Base-by-base conservation (phyloP, 2,329 filamentous ascomycete species). In the Nemania sp. region DNA sequence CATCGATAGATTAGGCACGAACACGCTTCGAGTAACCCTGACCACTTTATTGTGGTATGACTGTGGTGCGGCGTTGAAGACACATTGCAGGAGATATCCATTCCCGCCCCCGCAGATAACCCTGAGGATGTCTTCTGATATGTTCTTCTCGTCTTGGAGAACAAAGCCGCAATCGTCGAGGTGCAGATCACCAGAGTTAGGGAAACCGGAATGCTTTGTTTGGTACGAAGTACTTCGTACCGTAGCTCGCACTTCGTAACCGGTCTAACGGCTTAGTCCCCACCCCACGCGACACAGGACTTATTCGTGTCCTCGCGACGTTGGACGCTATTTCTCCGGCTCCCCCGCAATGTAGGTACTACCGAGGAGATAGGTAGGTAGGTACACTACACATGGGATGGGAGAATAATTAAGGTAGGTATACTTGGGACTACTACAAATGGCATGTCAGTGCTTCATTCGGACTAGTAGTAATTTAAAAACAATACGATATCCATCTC, bases 311-410 rank as follows among this genome's bases (percentile, higher is more conserved):
- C 60, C 55, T 47, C 34, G 25, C 4, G 35, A 21, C n/a, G n/a
- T 46, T 42, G 25, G 59, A 21, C 11, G 53, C 50, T 21, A 45
- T 17, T 25, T 34, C n/a, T 25, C n/a, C 50, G 39, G 40, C 34
- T 54, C 52, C 57, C 60, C 60, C 57, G 49, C 57, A 60, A 60
- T 52, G 7, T 29, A 60, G 47, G 7, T 29, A 29, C 25, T 29
- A 29, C 25, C 25, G 25, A 29, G 25, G 25, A 29, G 25, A 29
- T 29, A 7, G 25, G 25, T 7, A 29, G 25, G 25, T 29, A 29
- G 12, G 12, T 13, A 15, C 35, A 40, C 21, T 52, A 29, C 25
- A 54, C 34, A 32, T n/a, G n/a, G n/a, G n/a, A n/a, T n/a, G n/a
- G n/a, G n/a, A n/a, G n/a, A n/a, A n/a, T n/a, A n/a, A n/a, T n/a